A percentile compares a stretch with the other conserved stretches of the same genome.
Evolutionary conservation across 495 filamentous ascomycete species (phyloP).

Genomic region (Podospora sp.): DNA sequence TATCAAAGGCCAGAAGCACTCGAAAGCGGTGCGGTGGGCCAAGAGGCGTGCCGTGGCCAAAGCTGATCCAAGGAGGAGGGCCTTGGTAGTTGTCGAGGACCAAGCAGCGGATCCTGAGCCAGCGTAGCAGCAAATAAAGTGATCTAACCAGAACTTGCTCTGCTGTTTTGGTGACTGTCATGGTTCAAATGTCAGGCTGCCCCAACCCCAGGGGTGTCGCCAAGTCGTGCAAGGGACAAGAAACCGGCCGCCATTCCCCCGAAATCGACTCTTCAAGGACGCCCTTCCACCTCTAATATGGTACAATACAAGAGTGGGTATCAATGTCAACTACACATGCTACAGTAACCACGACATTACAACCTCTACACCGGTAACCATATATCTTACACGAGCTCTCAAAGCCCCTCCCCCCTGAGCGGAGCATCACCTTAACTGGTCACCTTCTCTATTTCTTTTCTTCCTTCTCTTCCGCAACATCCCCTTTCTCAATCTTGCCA

Average conservation of each 20-base stretch:
- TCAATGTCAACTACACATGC: not conserved
- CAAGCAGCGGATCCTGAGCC: not conserved
- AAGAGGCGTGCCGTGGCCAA: slow-evolving; percentile 35
- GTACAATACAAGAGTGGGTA: not conserved
- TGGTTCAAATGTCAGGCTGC: not conserved
- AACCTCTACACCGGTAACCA: not conserved
- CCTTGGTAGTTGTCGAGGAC: not conserved
- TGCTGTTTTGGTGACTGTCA: not conserved
- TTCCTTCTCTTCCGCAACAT: slow-evolving; percentile 16
- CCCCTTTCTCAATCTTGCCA: too few relatives aligned
- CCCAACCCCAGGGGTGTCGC: not conserved
- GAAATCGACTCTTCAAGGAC: too few relatives aligned
- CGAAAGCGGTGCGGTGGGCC: slow-evolving; percentile 26
- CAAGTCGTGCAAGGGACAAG: too few relatives aligned
- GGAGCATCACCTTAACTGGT: too few relatives aligned
- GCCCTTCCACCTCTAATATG: too few relatives aligned
- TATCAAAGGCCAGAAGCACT: slow-evolving; percentile 66
- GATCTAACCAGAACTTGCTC: too few relatives aligned
- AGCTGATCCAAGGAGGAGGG: slow-evolving; percentile 16
- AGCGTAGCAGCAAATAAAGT: not conserved
- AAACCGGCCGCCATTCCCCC: too few relatives aligned
- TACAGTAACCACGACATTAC: not conserved
- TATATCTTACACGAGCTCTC: not conserved
- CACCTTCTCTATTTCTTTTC: slow-evolving; percentile 5
- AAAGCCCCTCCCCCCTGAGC: not conserved